phyloP scores from a whole-genome alignment of 345 rosid genomes.

The Balakata baccata region DNA sequence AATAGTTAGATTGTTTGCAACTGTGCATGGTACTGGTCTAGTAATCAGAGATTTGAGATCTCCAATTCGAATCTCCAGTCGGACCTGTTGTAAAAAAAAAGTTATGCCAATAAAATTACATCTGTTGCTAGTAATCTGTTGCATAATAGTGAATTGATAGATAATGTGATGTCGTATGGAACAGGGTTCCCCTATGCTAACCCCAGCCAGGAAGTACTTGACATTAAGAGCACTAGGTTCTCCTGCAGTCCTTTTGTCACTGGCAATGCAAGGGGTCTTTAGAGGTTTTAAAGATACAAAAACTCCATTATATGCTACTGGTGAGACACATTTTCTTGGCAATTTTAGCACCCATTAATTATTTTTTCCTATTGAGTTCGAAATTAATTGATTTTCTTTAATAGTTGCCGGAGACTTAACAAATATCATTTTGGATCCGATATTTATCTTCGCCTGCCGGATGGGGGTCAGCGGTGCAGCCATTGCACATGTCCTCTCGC shows the following conservation, averaged over 20 bases:
- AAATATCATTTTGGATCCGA: constrained; percentile 75
- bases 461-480: constrained; percentile 93
- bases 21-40: too few relatives aligned
- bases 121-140: too few relatives aligned
- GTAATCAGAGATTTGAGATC: too few relatives aligned
- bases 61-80: too few relatives aligned
- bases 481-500: constrained; percentile 89
- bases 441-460: constrained; percentile 62
- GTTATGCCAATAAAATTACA: too few relatives aligned
- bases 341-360: neutral
- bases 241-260: constrained; percentile 87
- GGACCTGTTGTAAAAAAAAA: too few relatives aligned
- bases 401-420: constrained; percentile 68
- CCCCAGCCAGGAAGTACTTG: constrained; percentile 76
- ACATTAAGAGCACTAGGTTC: constrained; percentile 72
- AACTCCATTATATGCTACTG: constrained; percentile 87
- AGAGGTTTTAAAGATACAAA: constrained; percentile 91
- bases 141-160: too few relatives aligned
- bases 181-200: constrained; percentile 66
- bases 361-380: neutral
- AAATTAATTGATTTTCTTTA: neutral
- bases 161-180: neutral
- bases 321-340: constrained; percentile 27
- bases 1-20: too few relatives aligned
- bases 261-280: constrained; percentile 94